Evolutionary conservation across 441 rosid genomes (phyloP).

Genomic region (Populus hybrid): DNA sequence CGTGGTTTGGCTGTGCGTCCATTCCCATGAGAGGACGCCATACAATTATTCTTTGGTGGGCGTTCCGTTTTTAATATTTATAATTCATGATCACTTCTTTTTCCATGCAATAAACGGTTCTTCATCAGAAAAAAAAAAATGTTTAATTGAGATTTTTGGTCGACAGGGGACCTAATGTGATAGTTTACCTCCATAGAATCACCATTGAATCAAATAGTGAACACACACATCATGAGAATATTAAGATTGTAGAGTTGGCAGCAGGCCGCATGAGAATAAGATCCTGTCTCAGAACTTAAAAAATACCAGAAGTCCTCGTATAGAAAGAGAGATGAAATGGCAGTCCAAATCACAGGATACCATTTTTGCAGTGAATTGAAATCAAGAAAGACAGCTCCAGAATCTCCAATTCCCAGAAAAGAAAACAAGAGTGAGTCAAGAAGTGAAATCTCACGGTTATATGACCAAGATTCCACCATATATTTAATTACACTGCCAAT

Average conservation of each 20-base stretch:
- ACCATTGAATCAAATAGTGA: neutral
- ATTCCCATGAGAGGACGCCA: neutral
- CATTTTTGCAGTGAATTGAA: constrained; percentile 3
- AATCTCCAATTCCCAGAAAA: neutral
- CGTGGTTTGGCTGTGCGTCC: neutral
- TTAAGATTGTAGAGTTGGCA: constrained; percentile 32
- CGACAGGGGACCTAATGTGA: neutral
- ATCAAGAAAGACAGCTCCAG: neutral
- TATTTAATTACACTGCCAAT: constrained; percentile 13
- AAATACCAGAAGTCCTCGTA: neutral
- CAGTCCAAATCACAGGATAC: constrained; percentile 6
- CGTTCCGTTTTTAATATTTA: neutral
- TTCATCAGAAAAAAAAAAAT: neutral
- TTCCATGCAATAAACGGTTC: neutral
- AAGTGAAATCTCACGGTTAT: constrained; percentile 6
- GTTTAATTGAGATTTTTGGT: too few relatives aligned
- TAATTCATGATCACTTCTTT: neutral
- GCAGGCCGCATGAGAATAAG: constrained; percentile 40
- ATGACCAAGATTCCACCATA: constrained; percentile 32
- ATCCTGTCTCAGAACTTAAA: constrained; percentile 6
- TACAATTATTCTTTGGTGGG: neutral
- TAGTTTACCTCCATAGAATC: neutral
- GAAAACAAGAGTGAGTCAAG: neutral
- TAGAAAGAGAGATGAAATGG: neutral
- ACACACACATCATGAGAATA: constrained; percentile 9